Conservation (phyloP, 2,329 filamentous ascomycete genomes). For the Alternaria arborescens region DNA sequence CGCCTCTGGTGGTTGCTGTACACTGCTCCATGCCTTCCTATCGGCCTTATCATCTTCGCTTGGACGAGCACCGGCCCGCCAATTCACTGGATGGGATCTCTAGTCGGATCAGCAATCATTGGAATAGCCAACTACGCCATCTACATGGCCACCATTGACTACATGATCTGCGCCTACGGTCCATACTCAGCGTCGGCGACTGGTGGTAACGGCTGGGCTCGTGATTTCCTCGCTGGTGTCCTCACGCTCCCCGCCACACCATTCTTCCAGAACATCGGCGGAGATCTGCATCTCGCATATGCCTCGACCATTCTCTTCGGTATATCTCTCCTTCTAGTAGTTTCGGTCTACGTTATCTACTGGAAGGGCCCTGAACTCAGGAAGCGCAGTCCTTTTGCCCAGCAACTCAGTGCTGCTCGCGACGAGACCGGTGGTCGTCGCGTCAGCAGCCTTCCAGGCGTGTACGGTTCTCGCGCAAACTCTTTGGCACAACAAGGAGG, state of each 20-base stretch:
- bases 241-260: constrained; percentile 74
- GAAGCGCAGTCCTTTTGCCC: constrained; percentile 63
- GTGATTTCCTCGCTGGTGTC: constrained; percentile 78
- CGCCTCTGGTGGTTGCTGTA: constrained; percentile 73
- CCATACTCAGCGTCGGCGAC: constrained; percentile 79
- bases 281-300: constrained; percentile 57
- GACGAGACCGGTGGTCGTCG: constrained; percentile 45
- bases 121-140: constrained; percentile 77
- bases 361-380: constrained; percentile 65
- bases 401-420: constrained; percentile 51
- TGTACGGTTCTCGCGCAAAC: constrained; percentile 44
- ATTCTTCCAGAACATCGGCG: constrained; percentile 57
- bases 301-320: constrained; percentile 66
- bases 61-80: constrained; percentile 72
- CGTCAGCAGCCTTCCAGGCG: constrained; percentile 41
- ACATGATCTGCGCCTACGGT: constrained; percentile 79
- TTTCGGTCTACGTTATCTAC: constrained; percentile 58
- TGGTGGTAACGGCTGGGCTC: constrained; percentile 78
- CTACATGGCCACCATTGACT: constrained; percentile 82
- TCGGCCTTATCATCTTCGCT: constrained; percentile 76
- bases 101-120: constrained; percentile 72
- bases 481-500: constrained; percentile 32
- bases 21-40: constrained; percentile 67
- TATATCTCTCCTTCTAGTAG: constrained; percentile 57
- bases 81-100: constrained; percentile 73